Conservation (phyloP, 1,284 basidiomycete genomes). For the Sutorius eximius region DNA sequence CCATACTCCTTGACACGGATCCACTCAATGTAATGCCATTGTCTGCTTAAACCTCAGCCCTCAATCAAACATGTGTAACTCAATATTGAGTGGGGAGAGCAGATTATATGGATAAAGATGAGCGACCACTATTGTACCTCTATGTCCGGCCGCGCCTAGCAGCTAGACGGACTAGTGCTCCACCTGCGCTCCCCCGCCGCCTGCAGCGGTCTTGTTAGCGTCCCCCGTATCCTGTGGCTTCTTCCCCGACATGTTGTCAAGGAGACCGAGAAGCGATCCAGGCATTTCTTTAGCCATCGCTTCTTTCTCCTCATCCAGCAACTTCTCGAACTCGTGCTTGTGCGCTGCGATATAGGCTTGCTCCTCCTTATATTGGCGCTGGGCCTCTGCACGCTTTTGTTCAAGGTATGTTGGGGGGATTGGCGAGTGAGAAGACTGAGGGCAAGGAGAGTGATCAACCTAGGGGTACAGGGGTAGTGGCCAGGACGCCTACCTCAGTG, state of each 20-base stretch:
- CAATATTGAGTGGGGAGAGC: constrained; percentile 8
- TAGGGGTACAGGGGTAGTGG: background rate
- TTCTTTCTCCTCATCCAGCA: constrained; percentile 82
- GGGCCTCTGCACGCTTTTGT: constrained; percentile 84
- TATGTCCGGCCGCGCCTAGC: background rate
- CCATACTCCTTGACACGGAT: too few relatives aligned
- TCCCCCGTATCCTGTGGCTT: constrained; percentile 34
- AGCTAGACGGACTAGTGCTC: constrained; percentile 1
- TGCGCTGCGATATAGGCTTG: constrained; percentile 85
- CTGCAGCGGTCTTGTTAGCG: constrained; percentile 4
- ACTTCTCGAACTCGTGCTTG: constrained; percentile 76
- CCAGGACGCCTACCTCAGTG: constrained; percentile 20
- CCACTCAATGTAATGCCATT: too few relatives aligned
- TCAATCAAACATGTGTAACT: background rate
- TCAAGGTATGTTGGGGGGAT: constrained; percentile 87
- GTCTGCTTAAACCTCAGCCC: too few relatives aligned
- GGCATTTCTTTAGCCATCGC: constrained; percentile 66
- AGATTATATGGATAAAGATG: constrained; percentile 11
- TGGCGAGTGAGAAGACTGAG: constrained; percentile 34
- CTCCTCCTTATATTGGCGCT: constrained; percentile 82
- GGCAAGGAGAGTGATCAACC: background rate
- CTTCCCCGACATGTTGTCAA: constrained; percentile 40
- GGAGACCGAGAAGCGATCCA: constrained; percentile 44
- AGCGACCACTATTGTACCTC: constrained; percentile 11
- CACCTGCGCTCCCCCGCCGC: constrained; percentile 10